phyloP scores from a whole-genome alignment of 176 grass and related monocot species.

The Bolboschoenus planiculmis region DNA sequence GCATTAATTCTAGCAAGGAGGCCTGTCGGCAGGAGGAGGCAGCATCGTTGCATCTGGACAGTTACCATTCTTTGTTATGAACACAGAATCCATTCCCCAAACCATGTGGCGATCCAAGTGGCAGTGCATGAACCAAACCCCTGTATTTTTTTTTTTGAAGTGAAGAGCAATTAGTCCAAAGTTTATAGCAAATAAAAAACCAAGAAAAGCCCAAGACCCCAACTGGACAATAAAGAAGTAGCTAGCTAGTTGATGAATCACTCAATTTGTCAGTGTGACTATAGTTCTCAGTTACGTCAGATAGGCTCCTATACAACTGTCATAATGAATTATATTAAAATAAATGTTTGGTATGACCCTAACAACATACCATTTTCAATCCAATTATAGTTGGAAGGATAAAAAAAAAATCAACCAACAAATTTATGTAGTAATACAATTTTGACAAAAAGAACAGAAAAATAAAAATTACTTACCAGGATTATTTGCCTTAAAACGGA shows the following conservation, averaged over 20 bases:
- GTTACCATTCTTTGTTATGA: conserved; percentile 44
- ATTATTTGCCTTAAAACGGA: conserved; percentile 37
- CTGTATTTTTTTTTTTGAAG: conserved; percentile 16
- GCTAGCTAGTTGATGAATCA: neutral
- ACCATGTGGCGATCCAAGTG: conserved; percentile 53
- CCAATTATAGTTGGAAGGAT: neutral
- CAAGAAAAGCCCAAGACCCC: too few species aligned
- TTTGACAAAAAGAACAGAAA: neutral
- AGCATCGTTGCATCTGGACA: neutral
- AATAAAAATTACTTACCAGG: conserved; percentile 32
- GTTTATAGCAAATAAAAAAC: neutral
- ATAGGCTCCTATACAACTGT: neutral
- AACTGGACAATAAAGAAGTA: neutral
- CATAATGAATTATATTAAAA: neutral
- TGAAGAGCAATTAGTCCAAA: neutral
- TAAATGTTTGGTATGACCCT: too few species aligned
- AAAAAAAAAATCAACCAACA: too few species aligned
- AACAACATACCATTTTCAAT: too few species aligned
- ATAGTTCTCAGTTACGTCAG: neutral
- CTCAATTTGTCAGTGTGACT: neutral
- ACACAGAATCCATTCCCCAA: conserved; percentile 54
- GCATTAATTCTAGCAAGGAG: neutral
- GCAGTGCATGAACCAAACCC: conserved; percentile 71
- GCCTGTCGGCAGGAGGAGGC: conserved; percentile 27
- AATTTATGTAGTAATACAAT: too few species aligned